These are phyloP conservation scores for Pythium dissimile DNA, from an alignment of 352 stramenopile genomes.

Conservation along the genomic window DNA sequence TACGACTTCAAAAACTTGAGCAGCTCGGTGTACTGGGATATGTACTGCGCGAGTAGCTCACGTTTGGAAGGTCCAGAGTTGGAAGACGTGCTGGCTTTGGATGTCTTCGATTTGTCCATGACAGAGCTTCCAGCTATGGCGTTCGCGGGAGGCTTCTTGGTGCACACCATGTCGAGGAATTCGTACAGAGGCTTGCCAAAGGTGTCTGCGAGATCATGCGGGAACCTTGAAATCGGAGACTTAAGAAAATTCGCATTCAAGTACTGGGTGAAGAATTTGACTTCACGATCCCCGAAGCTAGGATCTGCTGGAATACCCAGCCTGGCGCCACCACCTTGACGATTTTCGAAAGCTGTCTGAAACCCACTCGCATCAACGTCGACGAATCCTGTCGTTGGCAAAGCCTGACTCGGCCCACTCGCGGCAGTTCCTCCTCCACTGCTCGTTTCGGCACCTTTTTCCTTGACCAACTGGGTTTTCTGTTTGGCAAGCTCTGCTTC, in stretches of 20 bases:
- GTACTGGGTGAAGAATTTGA: conserved; percentile 77
- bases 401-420: not conserved
- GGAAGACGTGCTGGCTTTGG: conserved; percentile 13
- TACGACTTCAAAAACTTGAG: conserved; percentile 91
- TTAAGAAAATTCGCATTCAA: conserved; percentile 83
- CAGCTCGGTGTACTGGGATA: conserved; percentile 79
- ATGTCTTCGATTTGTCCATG: conserved; percentile 16
- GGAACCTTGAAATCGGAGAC: conserved; percentile 63
- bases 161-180: conserved; percentile 87
- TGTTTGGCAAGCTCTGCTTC: conserved; percentile 39
- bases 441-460: not conserved
- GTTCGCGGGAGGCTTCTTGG: conserved; percentile 67
- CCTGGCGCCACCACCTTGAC: too few relatives aligned
- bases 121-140: conserved; percentile 27
- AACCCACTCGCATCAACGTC: conserved; percentile 38
- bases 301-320: not conserved
- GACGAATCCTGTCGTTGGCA: conserved; percentile 36
- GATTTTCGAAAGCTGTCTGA: too few relatives aligned
- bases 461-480: conserved; percentile 13
- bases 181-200: conserved; percentile 85
- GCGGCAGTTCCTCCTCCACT: not conserved
- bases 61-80: conserved; percentile 37
- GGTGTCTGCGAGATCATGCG: conserved; percentile 69
- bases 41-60: conserved; percentile 52
- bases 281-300: conserved; percentile 39